Conservation (phyloP, 768 basidiomycete species). For the Cantharellus anzutake region DNA sequence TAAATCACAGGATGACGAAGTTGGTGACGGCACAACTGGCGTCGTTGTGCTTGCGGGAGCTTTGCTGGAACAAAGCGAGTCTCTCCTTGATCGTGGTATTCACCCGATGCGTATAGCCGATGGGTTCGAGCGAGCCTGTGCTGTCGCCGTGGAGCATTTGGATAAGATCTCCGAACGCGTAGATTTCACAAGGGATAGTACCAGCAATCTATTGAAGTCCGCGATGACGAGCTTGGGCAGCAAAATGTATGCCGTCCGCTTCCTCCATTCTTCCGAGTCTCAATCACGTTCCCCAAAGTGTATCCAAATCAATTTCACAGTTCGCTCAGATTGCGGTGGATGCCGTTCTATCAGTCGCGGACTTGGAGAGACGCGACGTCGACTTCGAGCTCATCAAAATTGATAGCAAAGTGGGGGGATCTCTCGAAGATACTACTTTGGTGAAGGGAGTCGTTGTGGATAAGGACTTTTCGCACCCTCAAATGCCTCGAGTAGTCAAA, state of each 20-base stretch:
- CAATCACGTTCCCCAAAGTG: constrained; percentile 28
- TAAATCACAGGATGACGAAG: constrained; percentile 98
- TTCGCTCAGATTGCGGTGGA: constrained; percentile 98
- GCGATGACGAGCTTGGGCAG: constrained; percentile 93
- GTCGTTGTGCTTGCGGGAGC: constrained; percentile 99
- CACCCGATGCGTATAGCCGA: constrained; percentile 99
- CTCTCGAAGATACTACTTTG: constrained; percentile 82
- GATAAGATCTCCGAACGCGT: constrained; percentile 83
- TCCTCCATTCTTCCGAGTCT: neutral
- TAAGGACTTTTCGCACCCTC: constrained; percentile 99
- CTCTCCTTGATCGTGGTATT: constrained; percentile 95
- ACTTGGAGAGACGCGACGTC: constrained; percentile 86
- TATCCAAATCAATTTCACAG: constrained; percentile 87
- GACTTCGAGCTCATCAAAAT: constrained; percentile 98
- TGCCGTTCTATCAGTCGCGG: constrained; percentile 86
- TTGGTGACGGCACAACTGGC: constrained; percentile 97
- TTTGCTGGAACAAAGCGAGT: constrained; percentile 82
- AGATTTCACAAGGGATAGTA: constrained; percentile 64
- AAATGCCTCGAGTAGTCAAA: constrained; percentile 79
- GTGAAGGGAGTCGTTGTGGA: constrained; percentile 97
- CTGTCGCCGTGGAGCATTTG: constrained; percentile 75
- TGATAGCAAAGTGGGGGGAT: constrained; percentile 95
- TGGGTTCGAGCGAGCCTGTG: constrained; percentile 90
- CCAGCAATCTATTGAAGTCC: constrained; percentile 76
- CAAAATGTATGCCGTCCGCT: constrained; percentile 66